These are phyloP conservation scores for Kentomonas sorsogonicus DNA, from an alignment of 208 protist species.

Conservation along the genomic window DNA sequence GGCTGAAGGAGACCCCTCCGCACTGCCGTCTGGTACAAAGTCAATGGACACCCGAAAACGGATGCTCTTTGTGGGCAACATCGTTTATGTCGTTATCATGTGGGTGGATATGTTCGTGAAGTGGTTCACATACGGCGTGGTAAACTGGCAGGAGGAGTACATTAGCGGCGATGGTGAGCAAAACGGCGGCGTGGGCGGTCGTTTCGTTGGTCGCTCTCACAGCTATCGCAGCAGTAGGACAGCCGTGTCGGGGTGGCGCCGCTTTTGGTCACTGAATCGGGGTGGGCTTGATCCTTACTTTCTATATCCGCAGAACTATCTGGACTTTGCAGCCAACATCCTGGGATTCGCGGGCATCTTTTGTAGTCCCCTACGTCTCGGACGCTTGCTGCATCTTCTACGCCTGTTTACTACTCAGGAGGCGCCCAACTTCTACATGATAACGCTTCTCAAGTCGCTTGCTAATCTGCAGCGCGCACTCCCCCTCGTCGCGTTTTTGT, in stretches of 20 bases:
- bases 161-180: background rate
- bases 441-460: constrained; percentile 17
- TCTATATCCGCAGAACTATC: constrained; percentile 29
- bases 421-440: constrained; percentile 26
- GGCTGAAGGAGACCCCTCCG: too few species aligned
- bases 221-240: too few species aligned
- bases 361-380: constrained; percentile 29
- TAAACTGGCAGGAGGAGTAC: background rate
- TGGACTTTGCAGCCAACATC: constrained; percentile 45
- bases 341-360: constrained; percentile 36
- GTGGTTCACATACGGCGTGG: constrained; percentile 38
- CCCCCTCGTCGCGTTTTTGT: constrained; percentile 27
- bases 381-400: constrained; percentile 30
- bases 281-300: constrained; percentile 42
- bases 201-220: background rate
- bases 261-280: too few species aligned
- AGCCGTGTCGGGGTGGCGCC: too few species aligned
- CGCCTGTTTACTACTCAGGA: constrained; percentile 40
- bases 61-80: constrained; percentile 22
- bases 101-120: constrained; percentile 48
- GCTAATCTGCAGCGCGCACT: constrained; percentile 12
- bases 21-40: too few species aligned
- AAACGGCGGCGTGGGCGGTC: background rate
- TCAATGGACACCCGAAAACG: constrained; percentile 7
- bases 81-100: constrained; percentile 52